A percentile compares a stretch with the other conserved stretches of the same genome.
Conservation (phyloP, 139 green algal species). For the Micractinium sp. region DNA sequence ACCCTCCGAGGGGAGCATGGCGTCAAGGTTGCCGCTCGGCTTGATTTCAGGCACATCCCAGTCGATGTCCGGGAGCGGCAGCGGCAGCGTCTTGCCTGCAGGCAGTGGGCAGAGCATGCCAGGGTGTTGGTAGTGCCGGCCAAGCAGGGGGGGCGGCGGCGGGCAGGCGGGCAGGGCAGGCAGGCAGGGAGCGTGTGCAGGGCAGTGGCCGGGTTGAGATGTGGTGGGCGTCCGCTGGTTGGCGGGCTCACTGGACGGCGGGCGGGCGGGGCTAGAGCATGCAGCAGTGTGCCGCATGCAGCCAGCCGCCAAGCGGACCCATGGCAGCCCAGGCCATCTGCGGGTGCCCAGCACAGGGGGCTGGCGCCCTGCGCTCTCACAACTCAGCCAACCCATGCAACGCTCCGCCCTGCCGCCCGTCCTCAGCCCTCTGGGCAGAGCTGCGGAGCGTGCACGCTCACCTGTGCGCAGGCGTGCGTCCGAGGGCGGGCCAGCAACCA, state of each 20-base stretch:
- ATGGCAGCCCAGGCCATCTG: too few relatives aligned
- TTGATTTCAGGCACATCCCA: conserved; percentile 17
- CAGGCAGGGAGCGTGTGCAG: neutral
- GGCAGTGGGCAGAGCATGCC: neutral
- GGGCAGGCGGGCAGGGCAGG: too few relatives aligned
- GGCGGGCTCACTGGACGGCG: too few relatives aligned
- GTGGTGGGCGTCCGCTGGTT: neutral
- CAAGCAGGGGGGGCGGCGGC: neutral
- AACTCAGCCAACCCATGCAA: too few relatives aligned
- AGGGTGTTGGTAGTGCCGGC: neutral
- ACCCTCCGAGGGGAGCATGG: neutral
- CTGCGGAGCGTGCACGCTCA: neutral
- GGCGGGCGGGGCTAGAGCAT: too few relatives aligned
- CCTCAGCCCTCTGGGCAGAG: too few relatives aligned
- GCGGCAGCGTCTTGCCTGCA: neutral
- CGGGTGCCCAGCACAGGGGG: too few relatives aligned
- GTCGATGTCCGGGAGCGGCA: conserved; percentile 4
- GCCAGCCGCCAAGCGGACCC: too few relatives aligned
- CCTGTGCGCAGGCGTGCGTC: neutral
- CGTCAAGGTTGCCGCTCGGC: conserved; percentile 5
- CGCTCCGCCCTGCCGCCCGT: too few relatives aligned
- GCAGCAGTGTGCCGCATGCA: too few relatives aligned
- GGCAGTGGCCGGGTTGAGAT: too few relatives aligned
- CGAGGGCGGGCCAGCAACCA: neutral
- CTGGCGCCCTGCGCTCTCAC: too few relatives aligned